Conservation (phyloP, 345 rosid species). For the Corymbia maculata region DNA sequence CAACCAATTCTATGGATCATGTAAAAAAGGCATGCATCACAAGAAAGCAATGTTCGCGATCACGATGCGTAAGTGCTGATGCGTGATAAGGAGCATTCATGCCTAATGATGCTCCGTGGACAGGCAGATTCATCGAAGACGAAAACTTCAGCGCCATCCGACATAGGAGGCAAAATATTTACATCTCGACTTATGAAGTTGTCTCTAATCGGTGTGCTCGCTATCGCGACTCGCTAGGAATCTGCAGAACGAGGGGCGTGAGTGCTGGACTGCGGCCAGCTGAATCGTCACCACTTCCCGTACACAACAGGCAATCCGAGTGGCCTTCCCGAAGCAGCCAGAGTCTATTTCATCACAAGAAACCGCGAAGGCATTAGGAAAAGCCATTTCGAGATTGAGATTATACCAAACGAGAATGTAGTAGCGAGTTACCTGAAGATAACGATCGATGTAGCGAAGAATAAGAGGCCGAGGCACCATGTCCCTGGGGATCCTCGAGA, state of each 20-base stretch:
- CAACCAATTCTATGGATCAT: background rate
- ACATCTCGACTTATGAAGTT: background rate
- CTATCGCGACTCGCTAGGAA: slow-evolving; percentile 22
- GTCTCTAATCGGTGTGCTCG: background rate
- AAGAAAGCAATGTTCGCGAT: background rate
- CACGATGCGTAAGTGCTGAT: background rate
- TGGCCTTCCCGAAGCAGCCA: slow-evolving; percentile 94
- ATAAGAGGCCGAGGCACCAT: slow-evolving; percentile 93
- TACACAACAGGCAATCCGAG: slow-evolving; percentile 78
- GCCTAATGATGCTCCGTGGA: background rate
- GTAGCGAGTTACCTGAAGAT: background rate
- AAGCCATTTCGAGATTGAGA: background rate
- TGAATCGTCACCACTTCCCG: slow-evolving; percentile 86
- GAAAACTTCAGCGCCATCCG: background rate
- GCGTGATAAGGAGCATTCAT: background rate
- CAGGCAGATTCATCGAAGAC: background rate
- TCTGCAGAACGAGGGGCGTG: slow-evolving; percentile 70
- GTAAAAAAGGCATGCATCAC: background rate
- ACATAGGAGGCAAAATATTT: background rate
- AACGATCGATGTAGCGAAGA: slow-evolving; percentile 55
- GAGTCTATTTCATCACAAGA: slow-evolving; percentile 35
- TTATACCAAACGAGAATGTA: background rate
- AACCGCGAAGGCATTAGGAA: background rate
- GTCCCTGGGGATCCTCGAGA: slow-evolving; percentile 91
- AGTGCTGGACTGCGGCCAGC: slow-evolving; percentile 58